phyloP scores from a whole-genome alignment of 805 yeast genomes.

The Candida germanica region DNA sequence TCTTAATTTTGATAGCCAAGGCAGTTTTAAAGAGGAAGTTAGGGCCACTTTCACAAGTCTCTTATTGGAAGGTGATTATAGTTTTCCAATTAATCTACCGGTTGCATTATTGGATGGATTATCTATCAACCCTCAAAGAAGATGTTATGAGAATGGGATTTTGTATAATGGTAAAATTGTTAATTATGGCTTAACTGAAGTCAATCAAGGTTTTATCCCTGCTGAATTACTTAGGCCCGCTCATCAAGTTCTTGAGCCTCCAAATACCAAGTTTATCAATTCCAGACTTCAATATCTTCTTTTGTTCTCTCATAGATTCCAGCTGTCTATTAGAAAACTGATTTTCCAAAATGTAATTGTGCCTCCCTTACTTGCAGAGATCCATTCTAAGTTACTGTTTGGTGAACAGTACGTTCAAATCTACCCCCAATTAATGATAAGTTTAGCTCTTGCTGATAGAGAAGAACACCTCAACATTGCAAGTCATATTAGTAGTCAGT shows the following conservation, averaged over 20 bases:
- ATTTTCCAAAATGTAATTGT: slow-evolving; percentile 47
- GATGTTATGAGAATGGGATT: slow-evolving; percentile 33
- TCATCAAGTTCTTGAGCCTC: slow-evolving; percentile 13
- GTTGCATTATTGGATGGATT: slow-evolving; percentile 20
- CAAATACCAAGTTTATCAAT: slow-evolving; percentile 11
- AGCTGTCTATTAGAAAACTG: slow-evolving; percentile 47
- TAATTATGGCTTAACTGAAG: slow-evolving; percentile 18
- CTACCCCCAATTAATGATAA: slow-evolving; percentile 48
- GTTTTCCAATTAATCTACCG: slow-evolving; percentile 31
- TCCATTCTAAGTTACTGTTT: slow-evolving; percentile 44
- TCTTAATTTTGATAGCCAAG: slow-evolving; percentile 15
- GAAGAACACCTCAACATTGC: slow-evolving; percentile 44
- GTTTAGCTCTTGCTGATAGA: slow-evolving; percentile 48
- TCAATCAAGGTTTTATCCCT: slow-evolving; percentile 13
- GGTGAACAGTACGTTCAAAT: slow-evolving; percentile 53
- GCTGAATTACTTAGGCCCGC: slow-evolving; percentile 16
- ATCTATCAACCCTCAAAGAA: slow-evolving; percentile 14
- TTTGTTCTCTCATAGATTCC: slow-evolving; percentile 56
- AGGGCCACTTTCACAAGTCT: slow-evolving; percentile 35
- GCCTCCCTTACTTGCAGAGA: slow-evolving; percentile 54
- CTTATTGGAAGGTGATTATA: slow-evolving; percentile 34
- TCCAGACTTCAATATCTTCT: slow-evolving; percentile 60
- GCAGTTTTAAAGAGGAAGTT: slow-evolving; percentile 21
- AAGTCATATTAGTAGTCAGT: slow-evolving; percentile 34
- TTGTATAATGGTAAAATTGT: slow-evolving; percentile 25